Evolutionary conservation across 176 grass and related monocot genomes (phyloP).

Genomic region (Tillandsia leiboldiana): DNA sequence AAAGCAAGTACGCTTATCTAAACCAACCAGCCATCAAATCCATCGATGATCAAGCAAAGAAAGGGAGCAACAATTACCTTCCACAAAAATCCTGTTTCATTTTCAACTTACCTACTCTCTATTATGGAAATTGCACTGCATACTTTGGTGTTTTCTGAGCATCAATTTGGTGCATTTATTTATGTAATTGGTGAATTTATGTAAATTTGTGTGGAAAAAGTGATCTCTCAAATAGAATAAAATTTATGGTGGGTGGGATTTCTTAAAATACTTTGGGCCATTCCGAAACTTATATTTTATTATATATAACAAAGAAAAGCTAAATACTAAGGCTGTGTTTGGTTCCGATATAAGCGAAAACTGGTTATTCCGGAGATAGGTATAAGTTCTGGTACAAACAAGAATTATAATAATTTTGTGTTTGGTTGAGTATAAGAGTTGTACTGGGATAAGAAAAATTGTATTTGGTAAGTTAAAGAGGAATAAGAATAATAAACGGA

Average conservation of each 20-base stretch:
- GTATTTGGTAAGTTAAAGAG: no score
- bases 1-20: constrained; percentile 23
- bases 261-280: not conserved
- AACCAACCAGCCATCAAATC: constrained; percentile 21
- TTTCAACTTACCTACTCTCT: not conserved
- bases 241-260: no score
- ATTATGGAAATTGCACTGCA: not conserved
- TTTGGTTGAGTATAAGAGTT: no score
- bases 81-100: not conserved
- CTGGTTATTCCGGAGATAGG: no score
- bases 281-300: not conserved
- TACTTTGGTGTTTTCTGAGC: not conserved
- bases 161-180: not conserved
- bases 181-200: no score
- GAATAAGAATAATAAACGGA: no score
- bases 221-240: no score
- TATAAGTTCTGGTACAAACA: no score
- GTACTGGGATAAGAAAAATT: no score
- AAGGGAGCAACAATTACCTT: not conserved
- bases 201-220: no score
- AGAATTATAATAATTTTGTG: no score
- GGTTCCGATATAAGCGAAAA: no score
- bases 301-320: not conserved
- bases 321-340: not conserved
- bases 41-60: not conserved